These are phyloP conservation scores for Saccharomycopsis sp. DNA, from an alignment of 805 yeast genomes.

Conservation along the genomic window DNA sequence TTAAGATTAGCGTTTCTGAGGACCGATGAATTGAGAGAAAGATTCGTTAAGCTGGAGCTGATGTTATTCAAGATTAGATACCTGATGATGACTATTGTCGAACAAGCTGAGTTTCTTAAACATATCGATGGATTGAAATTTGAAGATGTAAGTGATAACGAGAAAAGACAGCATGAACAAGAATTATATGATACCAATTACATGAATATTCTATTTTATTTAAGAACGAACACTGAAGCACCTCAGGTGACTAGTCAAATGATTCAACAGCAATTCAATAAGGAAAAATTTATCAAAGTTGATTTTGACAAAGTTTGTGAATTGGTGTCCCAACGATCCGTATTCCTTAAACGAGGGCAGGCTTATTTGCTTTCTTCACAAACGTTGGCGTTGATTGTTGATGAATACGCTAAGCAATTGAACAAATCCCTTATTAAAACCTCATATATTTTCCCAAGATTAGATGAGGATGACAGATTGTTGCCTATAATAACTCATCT, in stretches of 20 bases:
- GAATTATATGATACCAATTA: conserved; percentile 52
- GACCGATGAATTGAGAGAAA: conserved; percentile 69
- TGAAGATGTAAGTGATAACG: conserved; percentile 59
- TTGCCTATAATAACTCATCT: conserved; percentile 78
- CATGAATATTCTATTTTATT: conserved; percentile 32
- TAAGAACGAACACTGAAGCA: conserved; percentile 28
- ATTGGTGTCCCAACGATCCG: conserved; percentile 65
- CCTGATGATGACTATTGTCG: conserved; percentile 50
- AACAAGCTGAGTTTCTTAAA: conserved; percentile 65
- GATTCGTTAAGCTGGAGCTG: conserved; percentile 74
- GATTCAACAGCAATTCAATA: conserved; percentile 39
- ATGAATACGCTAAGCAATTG: conserved; percentile 57
- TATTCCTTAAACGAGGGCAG: conserved; percentile 57
- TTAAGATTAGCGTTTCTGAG: conserved; percentile 86
- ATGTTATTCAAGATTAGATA: conserved; percentile 69
- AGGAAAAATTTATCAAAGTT: conserved; percentile 69
- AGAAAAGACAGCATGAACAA: conserved; percentile 43
- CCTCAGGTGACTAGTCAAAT: conserved; percentile 13
- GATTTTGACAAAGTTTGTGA: conserved; percentile 84
- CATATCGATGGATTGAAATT: conserved; percentile 63
- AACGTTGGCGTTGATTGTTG: conserved; percentile 56
- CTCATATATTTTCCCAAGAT: conserved; percentile 68
- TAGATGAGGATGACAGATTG: conserved; percentile 88
- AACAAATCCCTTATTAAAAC: conserved; percentile 51
- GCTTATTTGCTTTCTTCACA: conserved; percentile 71